phyloP scores from a whole-genome alignment of 1,284 basidiomycete genomes.

The Boletellus deceptivus region DNA sequence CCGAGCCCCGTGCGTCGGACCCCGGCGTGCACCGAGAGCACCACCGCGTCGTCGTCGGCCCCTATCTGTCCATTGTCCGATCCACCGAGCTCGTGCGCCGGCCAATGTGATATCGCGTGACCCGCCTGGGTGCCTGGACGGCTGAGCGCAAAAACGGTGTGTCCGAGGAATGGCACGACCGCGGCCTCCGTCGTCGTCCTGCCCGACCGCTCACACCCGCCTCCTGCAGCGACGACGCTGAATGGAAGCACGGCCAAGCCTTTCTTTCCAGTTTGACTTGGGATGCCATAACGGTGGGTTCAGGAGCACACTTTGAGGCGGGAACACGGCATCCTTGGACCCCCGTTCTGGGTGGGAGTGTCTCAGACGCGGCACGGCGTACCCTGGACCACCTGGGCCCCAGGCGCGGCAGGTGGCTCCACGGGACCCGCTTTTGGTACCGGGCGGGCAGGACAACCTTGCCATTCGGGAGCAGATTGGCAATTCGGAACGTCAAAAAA shows the following conservation, averaged over 20 bases:
- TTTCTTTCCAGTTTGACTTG: too few relatives aligned
- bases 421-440: not conserved
- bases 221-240: too few relatives aligned
- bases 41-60: constrained; percentile 6
- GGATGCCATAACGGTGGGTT: too few relatives aligned
- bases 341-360: too few relatives aligned
- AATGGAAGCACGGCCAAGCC: too few relatives aligned
- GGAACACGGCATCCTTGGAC: too few relatives aligned
- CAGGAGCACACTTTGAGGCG: too few relatives aligned
- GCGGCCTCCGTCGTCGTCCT: constrained; percentile 19
- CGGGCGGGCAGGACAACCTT: not conserved
- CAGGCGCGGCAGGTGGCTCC: too few relatives aligned
- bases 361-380: too few relatives aligned
- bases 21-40: not conserved
- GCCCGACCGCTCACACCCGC: too few relatives aligned
- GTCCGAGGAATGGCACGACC: constrained; percentile 14
- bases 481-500: constrained; percentile 14
- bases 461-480: constrained; percentile 8
- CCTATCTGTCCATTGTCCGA: constrained; percentile 12
- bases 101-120: not conserved
- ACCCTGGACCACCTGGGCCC: too few relatives aligned
- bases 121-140: not conserved
- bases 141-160: constrained; percentile 1
- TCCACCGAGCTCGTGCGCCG: constrained; percentile 1
- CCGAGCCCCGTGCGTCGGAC: too few relatives aligned